phyloP scores from a whole-genome alignment of 2,329 filamentous ascomycete species.

The Diplodia sapinea region DNA sequence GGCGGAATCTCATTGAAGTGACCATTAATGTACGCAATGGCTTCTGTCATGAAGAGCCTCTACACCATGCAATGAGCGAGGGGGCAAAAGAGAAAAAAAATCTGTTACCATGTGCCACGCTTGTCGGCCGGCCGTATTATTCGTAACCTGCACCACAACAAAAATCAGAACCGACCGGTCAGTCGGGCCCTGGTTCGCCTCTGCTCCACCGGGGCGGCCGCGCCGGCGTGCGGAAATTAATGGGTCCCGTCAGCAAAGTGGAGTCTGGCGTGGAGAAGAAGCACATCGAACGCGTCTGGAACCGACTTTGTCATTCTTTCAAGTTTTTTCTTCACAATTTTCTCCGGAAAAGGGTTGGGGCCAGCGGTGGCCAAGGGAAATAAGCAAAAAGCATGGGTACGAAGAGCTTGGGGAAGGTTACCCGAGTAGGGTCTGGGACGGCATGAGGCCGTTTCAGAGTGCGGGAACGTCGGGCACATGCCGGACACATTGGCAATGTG shows the following conservation, averaged over 20 bases:
- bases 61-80: neutral
- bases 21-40: too few species aligned
- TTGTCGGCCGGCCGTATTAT: neutral
- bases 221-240: neutral
- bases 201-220: neutral
- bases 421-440: neutral
- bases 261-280: conserved; percentile 1
- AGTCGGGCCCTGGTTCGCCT: neutral
- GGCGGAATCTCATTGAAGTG: too few species aligned
- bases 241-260: neutral
- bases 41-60: neutral
- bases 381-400: neutral
- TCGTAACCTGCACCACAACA: neutral
- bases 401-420: neutral
- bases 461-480: neutral
- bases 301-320: neutral
- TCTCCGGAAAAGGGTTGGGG: neutral
- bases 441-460: neutral
- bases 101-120: neutral
- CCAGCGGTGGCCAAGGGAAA: neutral
- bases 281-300: conserved; percentile 2
- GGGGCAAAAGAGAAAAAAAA: neutral
- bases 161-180: neutral
- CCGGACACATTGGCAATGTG: neutral
- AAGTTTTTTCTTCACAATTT: neutral